Percentiles rank a stretch among this genome's conserved stretches.
These are phyloP conservation scores for Cicer pinnatifidum DNA, from an alignment of 306 rosid species.

Conservation along the genomic window DNA sequence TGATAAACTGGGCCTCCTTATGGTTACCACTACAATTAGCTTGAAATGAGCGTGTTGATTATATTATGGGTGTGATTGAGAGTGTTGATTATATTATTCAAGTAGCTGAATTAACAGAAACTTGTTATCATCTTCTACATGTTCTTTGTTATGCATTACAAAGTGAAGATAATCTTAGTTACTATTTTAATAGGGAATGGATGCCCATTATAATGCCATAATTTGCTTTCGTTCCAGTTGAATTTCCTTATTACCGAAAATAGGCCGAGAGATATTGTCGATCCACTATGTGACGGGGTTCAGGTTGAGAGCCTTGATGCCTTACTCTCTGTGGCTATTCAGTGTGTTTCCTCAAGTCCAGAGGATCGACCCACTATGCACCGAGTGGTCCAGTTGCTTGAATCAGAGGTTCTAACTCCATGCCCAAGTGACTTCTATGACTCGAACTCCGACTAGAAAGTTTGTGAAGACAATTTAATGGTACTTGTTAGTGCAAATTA, in stretches of 20 bases:
- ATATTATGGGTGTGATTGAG: neutral
- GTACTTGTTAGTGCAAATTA: slow-evolving; percentile 38
- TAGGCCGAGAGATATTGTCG: slow-evolving; percentile 84
- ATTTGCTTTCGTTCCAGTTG: slow-evolving; percentile 60
- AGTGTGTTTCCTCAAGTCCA: slow-evolving; percentile 87
- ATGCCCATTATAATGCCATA: slow-evolving; percentile 40
- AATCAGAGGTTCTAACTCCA: slow-evolving; percentile 94
- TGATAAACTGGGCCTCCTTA: neutral
- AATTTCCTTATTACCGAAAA: slow-evolving; percentile 83
- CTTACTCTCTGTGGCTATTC: slow-evolving; percentile 80
- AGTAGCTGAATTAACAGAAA: slow-evolving; percentile 23
- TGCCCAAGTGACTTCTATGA: slow-evolving; percentile 97
- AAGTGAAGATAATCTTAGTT: slow-evolving; percentile 17
- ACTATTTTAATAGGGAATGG: slow-evolving; percentile 37
- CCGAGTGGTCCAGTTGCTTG: slow-evolving; percentile 90
- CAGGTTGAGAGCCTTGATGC: slow-evolving; percentile 90
- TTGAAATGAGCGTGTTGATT: neutral
- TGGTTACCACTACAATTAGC: slow-evolving; percentile 3
- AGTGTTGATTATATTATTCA: slow-evolving; percentile 9
- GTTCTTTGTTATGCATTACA: slow-evolving; percentile 17
- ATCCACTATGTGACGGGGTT: slow-evolving; percentile 80
- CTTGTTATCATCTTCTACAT: slow-evolving; percentile 31
- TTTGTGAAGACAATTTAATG: slow-evolving; percentile 32
- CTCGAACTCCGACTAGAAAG: slow-evolving; percentile 72
- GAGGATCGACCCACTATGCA: slow-evolving; percentile 98